Percentiles rank a stretch among this genome's conserved stretches.
Evolutionary conservation across 116 monocot species (phyloP).

Genomic region (Papilionanthe hybrid): DNA sequence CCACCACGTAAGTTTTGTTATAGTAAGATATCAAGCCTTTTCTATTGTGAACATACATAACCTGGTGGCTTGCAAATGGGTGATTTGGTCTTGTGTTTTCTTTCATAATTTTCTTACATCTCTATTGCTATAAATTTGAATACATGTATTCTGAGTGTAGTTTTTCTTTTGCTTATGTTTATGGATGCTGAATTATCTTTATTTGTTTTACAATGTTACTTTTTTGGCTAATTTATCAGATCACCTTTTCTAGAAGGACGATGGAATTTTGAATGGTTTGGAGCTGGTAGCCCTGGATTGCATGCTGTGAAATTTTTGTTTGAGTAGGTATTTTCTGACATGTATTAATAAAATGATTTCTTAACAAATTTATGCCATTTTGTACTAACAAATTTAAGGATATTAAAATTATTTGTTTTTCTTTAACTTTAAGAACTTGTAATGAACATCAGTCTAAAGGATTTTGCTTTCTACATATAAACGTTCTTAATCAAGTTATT

Average conservation of each 20-base stretch:
- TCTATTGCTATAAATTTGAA: background rate
- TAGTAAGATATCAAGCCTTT: background rate
- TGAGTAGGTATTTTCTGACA: conserved; percentile 60
- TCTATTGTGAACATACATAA: background rate
- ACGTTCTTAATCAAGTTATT: background rate
- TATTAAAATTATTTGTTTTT: background rate
- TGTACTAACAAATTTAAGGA: background rate
- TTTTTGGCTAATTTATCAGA: conserved; percentile 29
- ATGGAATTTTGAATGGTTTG: conserved; percentile 99
- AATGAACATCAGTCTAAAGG: background rate
- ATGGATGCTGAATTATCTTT: background rate
- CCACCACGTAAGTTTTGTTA: conserved; percentile 71
- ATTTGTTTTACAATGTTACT: background rate
- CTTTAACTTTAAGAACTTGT: background rate
- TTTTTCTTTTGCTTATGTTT: background rate
- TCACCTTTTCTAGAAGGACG: conserved; percentile 95
- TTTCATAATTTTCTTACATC: background rate
- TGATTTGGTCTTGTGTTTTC: background rate
- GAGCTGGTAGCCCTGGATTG: conserved; percentile 80
- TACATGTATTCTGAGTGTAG: background rate
- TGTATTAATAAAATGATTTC: background rate
- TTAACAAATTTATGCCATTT: background rate
- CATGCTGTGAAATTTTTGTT: conserved; percentile 71
- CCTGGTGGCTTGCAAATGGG: background rate
- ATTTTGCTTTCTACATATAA: background rate